These are phyloP conservation scores for Kazachstania kunashirensis DNA, from an alignment of 805 yeast genomes.

Conservation along the genomic window DNA sequence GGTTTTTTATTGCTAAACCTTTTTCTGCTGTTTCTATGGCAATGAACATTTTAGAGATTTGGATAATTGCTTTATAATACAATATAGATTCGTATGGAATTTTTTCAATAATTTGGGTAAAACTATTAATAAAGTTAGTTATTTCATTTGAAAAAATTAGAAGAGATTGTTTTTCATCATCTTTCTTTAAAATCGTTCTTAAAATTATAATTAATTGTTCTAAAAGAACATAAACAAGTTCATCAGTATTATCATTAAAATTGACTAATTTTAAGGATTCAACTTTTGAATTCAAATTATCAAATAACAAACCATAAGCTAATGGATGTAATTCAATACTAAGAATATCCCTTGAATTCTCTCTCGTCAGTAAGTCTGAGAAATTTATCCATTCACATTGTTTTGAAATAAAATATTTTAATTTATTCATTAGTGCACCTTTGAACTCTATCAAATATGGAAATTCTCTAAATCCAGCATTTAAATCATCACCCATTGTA, in stretches of 20 bases:
- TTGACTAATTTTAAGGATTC: slow-evolving; percentile 17
- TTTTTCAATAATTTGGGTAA: slow-evolving; percentile 13
- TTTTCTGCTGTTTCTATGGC: slow-evolving; percentile 18
- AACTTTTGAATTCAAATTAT: slow-evolving; percentile 33
- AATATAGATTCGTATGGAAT: slow-evolving; percentile 11
- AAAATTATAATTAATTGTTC: slow-evolving; percentile 41
- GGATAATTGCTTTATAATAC: slow-evolving; percentile 20
- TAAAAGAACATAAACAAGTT: slow-evolving; percentile 27
- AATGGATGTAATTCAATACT: slow-evolving; percentile 53
- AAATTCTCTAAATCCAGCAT: slow-evolving; percentile 3
- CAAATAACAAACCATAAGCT: slow-evolving; percentile 38
- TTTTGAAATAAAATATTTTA: slow-evolving; percentile 38
- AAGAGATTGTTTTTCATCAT: slow-evolving; percentile 20
- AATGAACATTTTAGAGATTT: slow-evolving; percentile 21
- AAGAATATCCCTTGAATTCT: slow-evolving; percentile 58
- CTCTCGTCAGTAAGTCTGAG: slow-evolving; percentile 45
- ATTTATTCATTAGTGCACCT: slow-evolving; percentile 27
- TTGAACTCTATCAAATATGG: slow-evolving; percentile 14
- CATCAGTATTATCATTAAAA: slow-evolving; percentile 11
- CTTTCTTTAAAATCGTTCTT: slow-evolving; percentile 28
- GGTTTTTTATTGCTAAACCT: slow-evolving; percentile 29
- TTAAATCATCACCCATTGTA: slow-evolving; percentile 17
- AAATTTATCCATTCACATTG: slow-evolving; percentile 40
- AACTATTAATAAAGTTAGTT: slow-evolving; percentile 25
- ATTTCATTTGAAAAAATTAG: slow-evolving; percentile 26